Conservation (phyloP, 495 filamentous ascomycete genomes). For the Daldinia bambusicola region DNA sequence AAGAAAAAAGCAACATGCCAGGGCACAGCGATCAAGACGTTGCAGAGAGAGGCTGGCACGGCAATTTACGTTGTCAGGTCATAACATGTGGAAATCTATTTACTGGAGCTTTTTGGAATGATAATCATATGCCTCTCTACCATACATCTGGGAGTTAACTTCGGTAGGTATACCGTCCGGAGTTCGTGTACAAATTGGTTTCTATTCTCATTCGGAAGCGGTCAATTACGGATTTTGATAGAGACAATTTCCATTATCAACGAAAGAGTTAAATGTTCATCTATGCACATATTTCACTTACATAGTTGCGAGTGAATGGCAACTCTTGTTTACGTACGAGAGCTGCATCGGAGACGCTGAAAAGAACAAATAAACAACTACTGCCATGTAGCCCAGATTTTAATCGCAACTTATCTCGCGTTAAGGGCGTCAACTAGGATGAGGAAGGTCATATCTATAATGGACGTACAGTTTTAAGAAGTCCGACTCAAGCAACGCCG, state of each 20-base stretch:
- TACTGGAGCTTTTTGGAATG: slow-evolving; percentile 22
- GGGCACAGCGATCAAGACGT: slow-evolving; percentile 4
- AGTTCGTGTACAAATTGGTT: slow-evolving; percentile 15
- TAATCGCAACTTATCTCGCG: slow-evolving; percentile 22
- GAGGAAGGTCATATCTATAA: slow-evolving; percentile 15
- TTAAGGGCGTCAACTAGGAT: slow-evolving; percentile 11
- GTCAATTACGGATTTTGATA: background rate
- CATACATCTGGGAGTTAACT: background rate
- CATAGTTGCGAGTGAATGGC: too few relatives aligned
- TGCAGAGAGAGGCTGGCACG: slow-evolving; percentile 17
- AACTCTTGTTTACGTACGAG: background rate
- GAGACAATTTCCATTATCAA: background rate
- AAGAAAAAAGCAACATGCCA: slow-evolving; percentile 33
- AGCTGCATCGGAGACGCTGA: background rate
- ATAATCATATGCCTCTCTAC: slow-evolving; percentile 18
- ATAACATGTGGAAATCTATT: slow-evolving; percentile 8
- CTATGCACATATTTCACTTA: background rate
- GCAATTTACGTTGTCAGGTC: slow-evolving; percentile 13
- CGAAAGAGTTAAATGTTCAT: slow-evolving; percentile 12
- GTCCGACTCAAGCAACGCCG: slow-evolving; percentile 17
- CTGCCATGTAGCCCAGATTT: slow-evolving; percentile 2
- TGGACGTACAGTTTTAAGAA: slow-evolving; percentile 14
- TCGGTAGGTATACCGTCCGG: slow-evolving; percentile 13
- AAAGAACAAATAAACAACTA: too few relatives aligned
- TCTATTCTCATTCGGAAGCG: background rate